Conservation (phyloP, 140 eudicot species). For the Senecio squalidus region DNA sequence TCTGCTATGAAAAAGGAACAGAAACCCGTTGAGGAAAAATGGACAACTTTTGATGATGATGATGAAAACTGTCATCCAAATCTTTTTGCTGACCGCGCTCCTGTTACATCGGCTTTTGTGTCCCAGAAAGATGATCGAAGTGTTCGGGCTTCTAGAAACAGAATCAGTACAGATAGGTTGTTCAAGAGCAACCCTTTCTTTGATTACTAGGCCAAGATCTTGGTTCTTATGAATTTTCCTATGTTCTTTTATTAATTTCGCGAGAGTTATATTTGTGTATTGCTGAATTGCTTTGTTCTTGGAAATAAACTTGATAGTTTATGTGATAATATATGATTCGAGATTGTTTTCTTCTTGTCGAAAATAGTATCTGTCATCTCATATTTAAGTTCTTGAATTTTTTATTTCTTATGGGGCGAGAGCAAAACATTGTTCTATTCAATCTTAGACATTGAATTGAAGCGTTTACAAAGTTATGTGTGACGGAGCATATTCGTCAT, state of each 20-base stretch:
- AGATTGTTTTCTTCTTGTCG: background rate
- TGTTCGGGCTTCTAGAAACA: constrained; percentile 30
- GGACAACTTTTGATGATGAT: constrained; percentile 64
- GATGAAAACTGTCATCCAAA: constrained; percentile 84
- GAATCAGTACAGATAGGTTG: constrained; percentile 37
- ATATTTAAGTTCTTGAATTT: too few relatives aligned
- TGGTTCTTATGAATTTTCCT: constrained; percentile 21
- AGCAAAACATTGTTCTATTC: too few relatives aligned
- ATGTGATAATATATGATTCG: background rate
- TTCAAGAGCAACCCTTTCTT: constrained; percentile 49
- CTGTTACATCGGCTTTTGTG: constrained; percentile 11
- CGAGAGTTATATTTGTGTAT: constrained; percentile 6
- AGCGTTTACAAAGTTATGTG: too few relatives aligned
- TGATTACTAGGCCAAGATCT: constrained; percentile 36
- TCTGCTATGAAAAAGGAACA: constrained; percentile 26
- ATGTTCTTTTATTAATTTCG: constrained; percentile 21
- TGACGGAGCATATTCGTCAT: too few relatives aligned
- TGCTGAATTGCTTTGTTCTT: constrained; percentile 9
- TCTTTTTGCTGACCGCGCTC: constrained; percentile 42
- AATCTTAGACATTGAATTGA: too few relatives aligned
- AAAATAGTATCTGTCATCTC: too few relatives aligned
- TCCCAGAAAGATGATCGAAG: constrained; percentile 30
- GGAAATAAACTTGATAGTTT: constrained; percentile 25
- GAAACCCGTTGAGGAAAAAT: constrained; percentile 39
- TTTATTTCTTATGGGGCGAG: too few relatives aligned